These are phyloP conservation scores for Rosa lucieae DNA, from an alignment of 306 rosid species.

Conservation along the genomic window DNA sequence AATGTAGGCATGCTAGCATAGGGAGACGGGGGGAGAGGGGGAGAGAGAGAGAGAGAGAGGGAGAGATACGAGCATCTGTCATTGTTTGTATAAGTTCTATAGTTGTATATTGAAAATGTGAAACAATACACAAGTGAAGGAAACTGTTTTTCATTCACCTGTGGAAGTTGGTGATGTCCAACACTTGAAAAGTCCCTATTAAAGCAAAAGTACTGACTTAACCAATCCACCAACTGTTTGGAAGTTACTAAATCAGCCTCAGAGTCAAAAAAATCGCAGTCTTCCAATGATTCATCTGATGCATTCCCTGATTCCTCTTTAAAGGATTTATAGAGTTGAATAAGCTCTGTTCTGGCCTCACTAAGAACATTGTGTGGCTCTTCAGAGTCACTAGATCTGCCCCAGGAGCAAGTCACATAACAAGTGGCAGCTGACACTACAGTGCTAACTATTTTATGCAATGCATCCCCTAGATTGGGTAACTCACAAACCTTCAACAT, in stretches of 20 bases:
- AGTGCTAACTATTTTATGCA: conserved; percentile 59
- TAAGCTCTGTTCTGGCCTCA: conserved; percentile 65
- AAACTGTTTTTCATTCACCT: conserved; percentile 45
- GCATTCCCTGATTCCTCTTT: conserved; percentile 39
- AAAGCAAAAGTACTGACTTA: conserved; percentile 54
- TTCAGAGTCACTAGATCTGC: conserved; percentile 44
- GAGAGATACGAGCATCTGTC: conserved; percentile 5
- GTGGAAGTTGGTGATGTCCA: conserved; percentile 50
- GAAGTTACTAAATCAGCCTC: conserved; percentile 61
- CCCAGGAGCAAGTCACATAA: conserved; percentile 49
- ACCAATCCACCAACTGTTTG: conserved; percentile 71
- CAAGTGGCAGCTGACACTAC: conserved; percentile 75
- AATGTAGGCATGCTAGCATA: conserved; percentile 6
- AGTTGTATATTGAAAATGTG: not conserved
- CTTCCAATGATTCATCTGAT: conserved; percentile 45
- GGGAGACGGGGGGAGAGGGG: conserved; percentile 8
- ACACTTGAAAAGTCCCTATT: conserved; percentile 32
- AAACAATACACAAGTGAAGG: conserved; percentile 20
- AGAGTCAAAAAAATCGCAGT: conserved; percentile 43
- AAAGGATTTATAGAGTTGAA: conserved; percentile 51
- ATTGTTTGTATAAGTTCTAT: not conserved
- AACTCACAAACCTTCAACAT: conserved; percentile 64
- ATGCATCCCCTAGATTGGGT: conserved; percentile 55
- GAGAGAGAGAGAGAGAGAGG: conserved; percentile 8
- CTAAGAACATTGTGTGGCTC: conserved; percentile 50